Conservation (phyloP, 768 basidiomycete genomes). For the Hygrophorus russula region DNA sequence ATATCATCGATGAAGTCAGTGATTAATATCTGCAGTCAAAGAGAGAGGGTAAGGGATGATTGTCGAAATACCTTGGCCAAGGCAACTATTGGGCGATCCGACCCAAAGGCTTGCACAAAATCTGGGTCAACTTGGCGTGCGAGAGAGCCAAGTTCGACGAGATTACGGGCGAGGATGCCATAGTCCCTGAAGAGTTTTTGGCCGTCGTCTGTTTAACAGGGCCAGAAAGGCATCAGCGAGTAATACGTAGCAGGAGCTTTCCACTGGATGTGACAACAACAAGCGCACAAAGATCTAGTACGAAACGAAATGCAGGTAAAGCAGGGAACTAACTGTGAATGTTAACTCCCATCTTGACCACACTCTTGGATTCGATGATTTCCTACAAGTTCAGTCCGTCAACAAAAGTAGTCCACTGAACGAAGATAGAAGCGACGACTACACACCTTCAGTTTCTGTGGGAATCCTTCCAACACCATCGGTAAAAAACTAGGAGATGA, state of each 20-base stretch:
- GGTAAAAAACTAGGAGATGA: neutral
- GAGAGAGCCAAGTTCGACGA: conserved; percentile 24
- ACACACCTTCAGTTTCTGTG: conserved; percentile 16
- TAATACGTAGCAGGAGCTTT: neutral
- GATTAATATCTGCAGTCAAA: too few relatives aligned
- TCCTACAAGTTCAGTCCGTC: conserved; percentile 9
- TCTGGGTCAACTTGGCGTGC: conserved; percentile 19
- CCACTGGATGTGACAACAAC: too few relatives aligned
- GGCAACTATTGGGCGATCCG: conserved; percentile 18
- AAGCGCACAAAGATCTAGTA: neutral
- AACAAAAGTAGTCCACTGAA: neutral
- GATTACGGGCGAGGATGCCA: conserved; percentile 22
- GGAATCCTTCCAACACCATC: conserved; percentile 16
- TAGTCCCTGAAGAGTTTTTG: conserved; percentile 27
- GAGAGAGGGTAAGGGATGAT: too few relatives aligned
- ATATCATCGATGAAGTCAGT: too few relatives aligned
- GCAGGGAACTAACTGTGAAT: conserved; percentile 17
- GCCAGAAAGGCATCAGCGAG: neutral
- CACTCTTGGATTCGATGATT: conserved; percentile 18
- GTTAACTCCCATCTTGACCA: conserved; percentile 23
- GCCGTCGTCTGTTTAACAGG: conserved; percentile 19
- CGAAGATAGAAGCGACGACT: neutral
- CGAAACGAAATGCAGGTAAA: neutral
- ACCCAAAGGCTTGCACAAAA: conserved; percentile 5
- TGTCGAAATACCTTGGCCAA: conserved; percentile 19